Percentiles rank a stretch among this genome's conserved stretches.
These are phyloP conservation scores for Calamus simplicifolius DNA, from an alignment of 176 grass and related monocot genomes.

Conservation along the genomic window DNA sequence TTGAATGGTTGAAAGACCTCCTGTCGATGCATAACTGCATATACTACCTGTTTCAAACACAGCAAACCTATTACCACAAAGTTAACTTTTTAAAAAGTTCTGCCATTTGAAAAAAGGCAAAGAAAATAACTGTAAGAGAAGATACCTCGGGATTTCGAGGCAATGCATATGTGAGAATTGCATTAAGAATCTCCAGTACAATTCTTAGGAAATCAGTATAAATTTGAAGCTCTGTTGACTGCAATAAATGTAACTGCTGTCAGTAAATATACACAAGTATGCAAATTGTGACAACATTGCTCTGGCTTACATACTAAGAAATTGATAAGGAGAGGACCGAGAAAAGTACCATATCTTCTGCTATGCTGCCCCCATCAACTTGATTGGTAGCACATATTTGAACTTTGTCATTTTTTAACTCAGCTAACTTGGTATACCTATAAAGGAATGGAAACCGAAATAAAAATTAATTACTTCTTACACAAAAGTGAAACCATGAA, in stretches of 20 bases:
- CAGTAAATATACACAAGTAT: constrained; percentile 6
- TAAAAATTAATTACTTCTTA: background rate
- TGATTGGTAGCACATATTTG: constrained; percentile 51
- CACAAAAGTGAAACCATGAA: background rate
- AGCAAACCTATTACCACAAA: constrained; percentile 16
- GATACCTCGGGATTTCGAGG: constrained; percentile 92
- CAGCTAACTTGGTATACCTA: constrained; percentile 97
- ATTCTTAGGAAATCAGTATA: constrained; percentile 97
- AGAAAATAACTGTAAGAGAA: background rate
- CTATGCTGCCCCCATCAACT: constrained; percentile 59
- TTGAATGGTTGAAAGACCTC: constrained; percentile 97
- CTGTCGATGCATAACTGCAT: constrained; percentile 96
- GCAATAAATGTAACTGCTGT: constrained; percentile 31
- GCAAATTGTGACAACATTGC: constrained; percentile 4
- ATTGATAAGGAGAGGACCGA: background rate
- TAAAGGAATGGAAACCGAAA: background rate
- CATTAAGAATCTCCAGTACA: constrained; percentile 97
- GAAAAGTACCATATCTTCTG: constrained; percentile 84
- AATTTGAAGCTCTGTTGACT: constrained; percentile 97
- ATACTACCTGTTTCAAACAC: constrained; percentile 64
- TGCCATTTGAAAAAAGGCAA: background rate
- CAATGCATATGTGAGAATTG: constrained; percentile 95
- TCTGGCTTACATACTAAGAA: background rate
- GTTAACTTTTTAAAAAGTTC: background rate
- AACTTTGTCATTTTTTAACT: constrained; percentile 83